Percentiles rank a stretch among this genome's conserved stretches.
These are phyloP conservation scores for Solanum hybrid DNA, from an alignment of 305 asterid genomes.

Conservation along the genomic window DNA sequence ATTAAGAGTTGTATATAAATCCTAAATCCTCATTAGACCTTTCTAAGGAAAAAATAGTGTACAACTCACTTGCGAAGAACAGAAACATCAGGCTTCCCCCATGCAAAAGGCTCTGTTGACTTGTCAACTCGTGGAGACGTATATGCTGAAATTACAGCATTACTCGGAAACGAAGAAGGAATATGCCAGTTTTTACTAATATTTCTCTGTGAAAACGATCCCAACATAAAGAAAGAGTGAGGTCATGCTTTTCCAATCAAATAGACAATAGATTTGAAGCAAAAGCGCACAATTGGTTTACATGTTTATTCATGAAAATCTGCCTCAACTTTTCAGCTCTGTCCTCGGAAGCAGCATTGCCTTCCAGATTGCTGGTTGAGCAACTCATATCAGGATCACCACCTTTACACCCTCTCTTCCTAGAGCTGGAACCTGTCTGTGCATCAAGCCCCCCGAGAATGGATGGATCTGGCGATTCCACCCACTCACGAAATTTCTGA, in stretches of 20 bases:
- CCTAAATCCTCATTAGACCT: not conserved
- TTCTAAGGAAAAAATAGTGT: not conserved
- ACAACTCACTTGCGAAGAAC: conserved; percentile 83
- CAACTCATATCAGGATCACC: conserved; percentile 16
- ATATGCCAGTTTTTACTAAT: conserved; percentile 98
- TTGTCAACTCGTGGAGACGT: conserved; percentile 87
- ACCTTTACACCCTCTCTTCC: conserved; percentile 36
- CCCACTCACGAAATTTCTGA: conserved; percentile 83
- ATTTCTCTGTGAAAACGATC: conserved; percentile 52
- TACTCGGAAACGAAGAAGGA: conserved; percentile 84
- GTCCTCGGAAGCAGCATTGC: conserved; percentile 21
- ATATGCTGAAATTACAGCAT: conserved; percentile 75
- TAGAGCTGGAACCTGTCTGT: conserved; percentile 32
- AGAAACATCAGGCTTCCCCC: conserved; percentile 94
- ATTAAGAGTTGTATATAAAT: not conserved
- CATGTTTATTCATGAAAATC: conserved; percentile 86
- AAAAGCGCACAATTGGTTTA: conserved; percentile 14
- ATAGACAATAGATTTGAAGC: not conserved
- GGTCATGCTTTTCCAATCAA: not conserved
- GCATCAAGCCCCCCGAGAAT: conserved; percentile 61
- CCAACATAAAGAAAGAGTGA: conserved; percentile 2
- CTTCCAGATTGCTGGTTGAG: conserved; percentile 26
- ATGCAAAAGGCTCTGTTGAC: conserved; percentile 70
- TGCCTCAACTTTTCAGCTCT: conserved; percentile 38
- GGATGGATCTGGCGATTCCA: conserved; percentile 89